Evolutionary conservation across 2,329 filamentous ascomycete genomes (phyloP), one percentile per base, ranked within the genome.

Genomic region (Teratosphaeria zuluensis): DNA sequence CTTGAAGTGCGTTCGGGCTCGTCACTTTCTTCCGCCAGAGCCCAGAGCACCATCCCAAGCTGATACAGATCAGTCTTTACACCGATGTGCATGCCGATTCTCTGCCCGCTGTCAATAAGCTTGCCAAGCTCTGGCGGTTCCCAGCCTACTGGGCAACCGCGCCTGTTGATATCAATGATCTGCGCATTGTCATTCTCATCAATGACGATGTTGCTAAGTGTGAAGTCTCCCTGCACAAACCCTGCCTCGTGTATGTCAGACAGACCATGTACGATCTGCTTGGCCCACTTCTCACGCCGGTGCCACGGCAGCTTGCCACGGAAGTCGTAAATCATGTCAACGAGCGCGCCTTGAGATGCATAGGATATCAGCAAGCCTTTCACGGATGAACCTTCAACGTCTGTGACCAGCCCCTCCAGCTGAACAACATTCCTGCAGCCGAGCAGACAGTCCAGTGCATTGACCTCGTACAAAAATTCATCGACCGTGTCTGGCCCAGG

Each of bases 81-180:
- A 12, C 94, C 92, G 70, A 99, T 97, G 69, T 95, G 96, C 87
- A 97, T 96, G 53, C 89, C 88, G 56, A 99, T 92, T 32, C 90
- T 84, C 73, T 96, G 92, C 59, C 89, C 89, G 72, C 86, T 92
- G 64, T 92, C 86, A 61, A 97, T 90, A 58, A 97, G 84, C 5
- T 84, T 82, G 16, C 86, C 87, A 58, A 95, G 88, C 74, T 99
- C 94, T 4, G 94, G 94, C 2, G 94, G 92, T 66, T 99, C 94
- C 94, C 94, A 99, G 28, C 92, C 92, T 4, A 97, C 89, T 0
- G 94, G 94, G 68, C 94, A 99, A n/a, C 94, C 94, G 66, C 94
- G 82, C 58, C 94, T 83, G 75, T 99, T 99, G 76, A 99, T 96
- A 73, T 99, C 94, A 69, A 99, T 99, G 65, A 99, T 97, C 68